These are phyloP conservation scores for Candolleomyces eurysporus DNA, from an alignment of 768 basidiomycete species.

Conservation along the genomic window DNA sequence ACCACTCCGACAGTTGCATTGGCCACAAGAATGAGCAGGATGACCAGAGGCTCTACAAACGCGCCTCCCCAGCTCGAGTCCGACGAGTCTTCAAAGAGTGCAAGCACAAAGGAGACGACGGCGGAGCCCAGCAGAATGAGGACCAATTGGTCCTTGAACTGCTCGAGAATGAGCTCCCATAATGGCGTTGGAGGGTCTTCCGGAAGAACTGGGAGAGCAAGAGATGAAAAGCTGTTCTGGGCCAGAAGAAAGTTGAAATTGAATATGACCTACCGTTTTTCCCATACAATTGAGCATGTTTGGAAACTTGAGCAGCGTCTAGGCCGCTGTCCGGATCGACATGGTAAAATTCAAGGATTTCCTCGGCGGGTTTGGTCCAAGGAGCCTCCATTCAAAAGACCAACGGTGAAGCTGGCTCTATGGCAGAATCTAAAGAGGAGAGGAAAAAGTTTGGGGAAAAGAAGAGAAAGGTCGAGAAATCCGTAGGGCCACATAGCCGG, in stretches of 20 bases:
- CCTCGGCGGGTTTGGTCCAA: constrained; percentile 72
- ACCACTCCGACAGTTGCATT: constrained; percentile 98
- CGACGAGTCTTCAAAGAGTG: constrained; percentile 73
- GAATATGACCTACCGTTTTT: constrained; percentile 63
- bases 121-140: constrained; percentile 95
- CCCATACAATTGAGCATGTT: constrained; percentile 79
- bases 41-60: constrained; percentile 94
- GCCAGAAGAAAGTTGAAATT: neutral
- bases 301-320: constrained; percentile 59
- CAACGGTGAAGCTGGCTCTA: constrained; percentile 14
- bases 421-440: constrained; percentile 6
- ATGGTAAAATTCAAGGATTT: constrained; percentile 70
- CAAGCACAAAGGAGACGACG: constrained; percentile 89
- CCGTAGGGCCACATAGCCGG: constrained; percentile 4
- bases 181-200: constrained; percentile 89
- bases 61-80: constrained; percentile 70
- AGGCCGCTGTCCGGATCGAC: constrained; percentile 68
- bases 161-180: constrained; percentile 95
- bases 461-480: constrained; percentile 8
- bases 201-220: constrained; percentile 65
- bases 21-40: constrained; percentile 91
- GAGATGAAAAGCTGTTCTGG: constrained; percentile 7
- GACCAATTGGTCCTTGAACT: constrained; percentile 98
- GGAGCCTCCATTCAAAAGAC: constrained; percentile 59
- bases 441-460: constrained; percentile 14